A percentile compares a stretch with the other conserved stretches of the same genome.
phyloP scores from a whole-genome alignment of 306 rosid genomes.

The Cajanus cajan region DNA sequence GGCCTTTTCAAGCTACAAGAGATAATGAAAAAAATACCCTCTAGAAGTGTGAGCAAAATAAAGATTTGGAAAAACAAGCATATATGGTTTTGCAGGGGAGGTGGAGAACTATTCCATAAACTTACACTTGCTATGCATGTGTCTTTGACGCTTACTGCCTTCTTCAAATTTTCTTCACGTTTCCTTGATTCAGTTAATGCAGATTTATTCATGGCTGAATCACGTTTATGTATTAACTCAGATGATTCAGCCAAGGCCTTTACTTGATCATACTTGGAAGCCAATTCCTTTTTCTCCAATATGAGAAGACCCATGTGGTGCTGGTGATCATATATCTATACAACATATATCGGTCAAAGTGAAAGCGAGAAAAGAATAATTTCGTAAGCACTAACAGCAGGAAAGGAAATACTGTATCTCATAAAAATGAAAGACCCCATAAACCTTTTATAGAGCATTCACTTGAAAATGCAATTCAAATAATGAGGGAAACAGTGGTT shows the following conservation, averaged over 20 bases:
- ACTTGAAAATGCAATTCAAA: constrained; percentile 4
- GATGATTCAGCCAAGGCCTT: constrained; percentile 63
- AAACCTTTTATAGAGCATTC: not conserved
- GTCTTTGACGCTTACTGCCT: constrained; percentile 75
- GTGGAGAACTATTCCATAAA: constrained; percentile 1
- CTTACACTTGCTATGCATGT: constrained; percentile 96
- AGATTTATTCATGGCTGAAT: constrained; percentile 56
- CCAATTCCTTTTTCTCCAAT: constrained; percentile 75
- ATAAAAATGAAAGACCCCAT: constrained; percentile 5
- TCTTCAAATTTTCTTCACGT: constrained; percentile 79
- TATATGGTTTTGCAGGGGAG: not conserved
- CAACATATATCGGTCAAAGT: constrained; percentile 21
- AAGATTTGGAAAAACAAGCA: not conserved
- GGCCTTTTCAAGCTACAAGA: constrained; percentile 83
- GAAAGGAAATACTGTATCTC: not conserved
- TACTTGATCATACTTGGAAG: constrained; percentile 59
- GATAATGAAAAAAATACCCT: not conserved
- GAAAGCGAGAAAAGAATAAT: not conserved
- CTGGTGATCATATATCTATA: constrained; percentile 81
- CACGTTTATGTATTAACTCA: constrained; percentile 61
- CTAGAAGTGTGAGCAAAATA: not conserved
- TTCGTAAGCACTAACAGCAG: constrained; percentile 15
- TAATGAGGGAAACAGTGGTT: not conserved
- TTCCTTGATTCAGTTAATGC: constrained; percentile 72
- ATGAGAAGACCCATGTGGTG: constrained; percentile 97